Percentiles rank a stretch among this genome's conserved stretches.
phyloP scores from a whole-genome alignment of 768 basidiomycete genomes.

The Terana coerulea region DNA sequence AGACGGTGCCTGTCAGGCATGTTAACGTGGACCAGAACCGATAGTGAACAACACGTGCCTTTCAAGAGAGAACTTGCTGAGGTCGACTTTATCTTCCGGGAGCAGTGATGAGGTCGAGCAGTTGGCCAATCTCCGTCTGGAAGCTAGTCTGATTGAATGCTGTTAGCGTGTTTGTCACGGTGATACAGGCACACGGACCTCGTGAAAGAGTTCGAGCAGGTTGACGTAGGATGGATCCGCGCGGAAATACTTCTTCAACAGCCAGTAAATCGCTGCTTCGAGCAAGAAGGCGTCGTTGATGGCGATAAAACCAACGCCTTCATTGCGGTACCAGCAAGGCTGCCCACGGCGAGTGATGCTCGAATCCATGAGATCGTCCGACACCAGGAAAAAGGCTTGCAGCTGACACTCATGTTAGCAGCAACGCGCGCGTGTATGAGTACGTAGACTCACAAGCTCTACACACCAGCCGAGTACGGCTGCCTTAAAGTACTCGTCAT shows the following conservation, averaged over 20 bases:
- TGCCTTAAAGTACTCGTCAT: conserved; percentile 85
- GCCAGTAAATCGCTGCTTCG: conserved; percentile 87
- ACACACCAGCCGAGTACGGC: conserved; percentile 94
- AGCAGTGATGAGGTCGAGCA: conserved; percentile 94
- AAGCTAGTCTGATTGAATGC: conserved; percentile 49
- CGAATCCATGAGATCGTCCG: conserved; percentile 97
- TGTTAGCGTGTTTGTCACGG: not conserved
- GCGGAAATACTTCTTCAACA: conserved; percentile 87
- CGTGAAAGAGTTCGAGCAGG: conserved; percentile 88
- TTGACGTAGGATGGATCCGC: conserved; percentile 80
- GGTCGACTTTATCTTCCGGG: conserved; percentile 86
- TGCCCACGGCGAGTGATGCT: conserved; percentile 92
- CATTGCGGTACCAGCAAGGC: conserved; percentile 87
- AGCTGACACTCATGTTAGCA: conserved; percentile 48
- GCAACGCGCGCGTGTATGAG: not conserved
- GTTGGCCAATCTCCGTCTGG: conserved; percentile 94
- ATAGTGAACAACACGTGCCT: conserved; percentile 46
- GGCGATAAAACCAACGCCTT: conserved; percentile 75
- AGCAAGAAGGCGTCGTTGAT: conserved; percentile 98
- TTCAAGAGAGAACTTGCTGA: conserved; percentile 82
- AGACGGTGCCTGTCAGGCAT: conserved; percentile 64
- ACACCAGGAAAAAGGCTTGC: conserved; percentile 96
- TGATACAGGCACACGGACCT: conserved; percentile 39
- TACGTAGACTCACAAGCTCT: conserved; percentile 72
- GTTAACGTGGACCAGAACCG: not conserved